Percentiles rank a stretch among this genome's conserved stretches.
These are phyloP conservation scores for Lagenidium sp. DNA, from an alignment of 352 stramenopile species.

Conservation along the genomic window DNA sequence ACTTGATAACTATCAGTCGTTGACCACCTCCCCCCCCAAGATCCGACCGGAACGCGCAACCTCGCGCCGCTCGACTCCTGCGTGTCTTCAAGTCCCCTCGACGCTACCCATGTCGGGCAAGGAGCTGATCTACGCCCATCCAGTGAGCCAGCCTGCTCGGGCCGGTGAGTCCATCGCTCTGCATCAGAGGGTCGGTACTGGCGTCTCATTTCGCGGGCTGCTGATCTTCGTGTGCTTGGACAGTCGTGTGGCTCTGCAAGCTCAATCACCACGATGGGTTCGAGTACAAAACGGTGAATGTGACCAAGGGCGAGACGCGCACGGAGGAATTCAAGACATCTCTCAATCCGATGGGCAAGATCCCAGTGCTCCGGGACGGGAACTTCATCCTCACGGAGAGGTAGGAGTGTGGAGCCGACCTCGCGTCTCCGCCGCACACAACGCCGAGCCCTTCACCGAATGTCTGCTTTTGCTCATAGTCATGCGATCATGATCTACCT, in stretches of 20 bases:
- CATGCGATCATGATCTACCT: constrained; percentile 75
- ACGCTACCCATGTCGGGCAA: too few species aligned
- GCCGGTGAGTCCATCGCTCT: constrained; percentile 21
- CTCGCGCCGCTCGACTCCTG: too few species aligned
- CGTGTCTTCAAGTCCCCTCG: neutral
- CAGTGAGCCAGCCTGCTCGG: constrained; percentile 55
- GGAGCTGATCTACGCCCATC: constrained; percentile 48
- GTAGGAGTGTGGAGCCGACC: too few species aligned
- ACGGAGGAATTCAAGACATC: constrained; percentile 34
- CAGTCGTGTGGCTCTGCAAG: constrained; percentile 68
- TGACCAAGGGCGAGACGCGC: constrained; percentile 36
- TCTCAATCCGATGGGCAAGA: constrained; percentile 54
- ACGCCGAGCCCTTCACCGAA: too few species aligned
- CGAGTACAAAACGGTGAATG: constrained; percentile 45
- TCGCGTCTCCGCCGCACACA: too few species aligned
- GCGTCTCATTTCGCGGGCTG: neutral
- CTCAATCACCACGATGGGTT: constrained; percentile 52
- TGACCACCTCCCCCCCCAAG: too few species aligned
- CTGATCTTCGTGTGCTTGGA: neutral
- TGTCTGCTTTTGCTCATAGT: constrained; percentile 13
- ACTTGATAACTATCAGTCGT: too few species aligned
- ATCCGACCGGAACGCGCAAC: neutral
- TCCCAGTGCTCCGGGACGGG: constrained; percentile 59
- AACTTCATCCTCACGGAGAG: constrained; percentile 61
- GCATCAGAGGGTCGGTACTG: neutral